Evolutionary conservation across 345 rosid species (phyloP), one percentile per base, ranked within the genome.

Genomic region (Clarkia xantiana): DNA sequence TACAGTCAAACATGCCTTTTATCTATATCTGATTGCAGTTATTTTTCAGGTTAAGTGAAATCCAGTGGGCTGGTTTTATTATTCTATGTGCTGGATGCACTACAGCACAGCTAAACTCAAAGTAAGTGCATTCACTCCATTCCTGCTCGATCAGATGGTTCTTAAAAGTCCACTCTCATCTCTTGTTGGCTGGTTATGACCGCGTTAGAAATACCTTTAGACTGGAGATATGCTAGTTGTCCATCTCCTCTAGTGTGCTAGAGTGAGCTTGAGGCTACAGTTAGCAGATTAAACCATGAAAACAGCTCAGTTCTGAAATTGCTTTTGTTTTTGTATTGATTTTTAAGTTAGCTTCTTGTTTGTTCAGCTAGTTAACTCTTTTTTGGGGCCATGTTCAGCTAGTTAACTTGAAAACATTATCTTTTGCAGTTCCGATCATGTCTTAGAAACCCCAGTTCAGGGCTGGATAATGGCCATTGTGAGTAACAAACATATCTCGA

Each of bases 391-490:
- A n/a, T 49, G 34, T 22, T 48, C 25, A 49, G 18, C 19, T 49
- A 14, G 9, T 49, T 9, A 49, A 46, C 50, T 10, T 10, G 16
- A 36, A 45, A 54, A 49, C 48, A 46, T 22, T 51, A 60, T 3
- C 38, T 60, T 64, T 68, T 69, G 71, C 73, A 86, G 98, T 54
- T 91, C 98, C 29, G 98, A 91, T 75, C 94, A 50, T 54, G 96
- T 83, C 66, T 84, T 91, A 59, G 93, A 91, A 55, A 83, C 98
- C 47, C 76, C 98, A 54, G 61, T 78, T 54, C 83, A 73, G 36
- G 96, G 98, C 57, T 91, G 94, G 98, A 70, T 78, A 29, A 91
- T 91, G 96, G 98, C 96, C 52, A 80, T 91, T 75, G 98, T 91
- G 65, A 81, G 93, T 68, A 51, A 25, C 34, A 51, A 40, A 43